Evolutionary conservation across 2,329 filamentous ascomycete genomes (phyloP).

Genomic region (Dothideomycetidae sp.): DNA sequence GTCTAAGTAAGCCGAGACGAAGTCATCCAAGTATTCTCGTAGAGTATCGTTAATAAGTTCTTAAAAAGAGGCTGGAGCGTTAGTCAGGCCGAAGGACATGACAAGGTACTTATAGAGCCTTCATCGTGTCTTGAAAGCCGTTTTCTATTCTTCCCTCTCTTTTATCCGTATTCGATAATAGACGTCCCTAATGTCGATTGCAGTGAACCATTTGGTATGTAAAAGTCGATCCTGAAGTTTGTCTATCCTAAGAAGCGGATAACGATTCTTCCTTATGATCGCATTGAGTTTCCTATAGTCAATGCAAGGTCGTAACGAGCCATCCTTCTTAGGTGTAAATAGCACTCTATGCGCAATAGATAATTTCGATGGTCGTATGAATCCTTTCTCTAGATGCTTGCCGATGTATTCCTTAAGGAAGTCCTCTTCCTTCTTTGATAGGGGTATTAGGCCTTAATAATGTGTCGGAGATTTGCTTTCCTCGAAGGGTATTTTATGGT

Average conservation of each 20-base stretch:
- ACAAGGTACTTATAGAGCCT: slow-evolving; percentile 17
- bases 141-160: slow-evolving; percentile 15
- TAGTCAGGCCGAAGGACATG: slow-evolving; percentile 17
- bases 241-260: slow-evolving; percentile 17
- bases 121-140: slow-evolving; percentile 14
- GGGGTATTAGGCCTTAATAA: slow-evolving; percentile 4
- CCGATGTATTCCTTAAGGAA: slow-evolving; percentile 1
- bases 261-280: slow-evolving; percentile 21
- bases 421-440: slow-evolving; percentile 1
- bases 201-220: slow-evolving; percentile 13
- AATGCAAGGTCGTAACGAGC: slow-evolving; percentile 19
- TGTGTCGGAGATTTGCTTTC: slow-evolving; percentile 4
- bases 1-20: slow-evolving; percentile 19
- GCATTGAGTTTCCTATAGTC: slow-evolving; percentile 21
- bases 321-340: too few relatives aligned
- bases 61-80: slow-evolving; percentile 17
- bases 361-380: slow-evolving; percentile 2
- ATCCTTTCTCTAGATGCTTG: slow-evolving; percentile 1
- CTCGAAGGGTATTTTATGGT: slow-evolving; percentile 1
- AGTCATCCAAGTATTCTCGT: slow-evolving; percentile 10
- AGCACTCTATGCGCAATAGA: background rate
- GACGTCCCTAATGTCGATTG: slow-evolving; percentile 15
- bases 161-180: slow-evolving; percentile 18
- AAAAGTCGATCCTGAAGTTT: slow-evolving; percentile 16
- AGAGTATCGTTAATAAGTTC: slow-evolving; percentile 17